These are phyloP conservation scores for Nemania diffusa DNA, from an alignment of 2,329 filamentous ascomycete genomes.

Conservation along the genomic window DNA sequence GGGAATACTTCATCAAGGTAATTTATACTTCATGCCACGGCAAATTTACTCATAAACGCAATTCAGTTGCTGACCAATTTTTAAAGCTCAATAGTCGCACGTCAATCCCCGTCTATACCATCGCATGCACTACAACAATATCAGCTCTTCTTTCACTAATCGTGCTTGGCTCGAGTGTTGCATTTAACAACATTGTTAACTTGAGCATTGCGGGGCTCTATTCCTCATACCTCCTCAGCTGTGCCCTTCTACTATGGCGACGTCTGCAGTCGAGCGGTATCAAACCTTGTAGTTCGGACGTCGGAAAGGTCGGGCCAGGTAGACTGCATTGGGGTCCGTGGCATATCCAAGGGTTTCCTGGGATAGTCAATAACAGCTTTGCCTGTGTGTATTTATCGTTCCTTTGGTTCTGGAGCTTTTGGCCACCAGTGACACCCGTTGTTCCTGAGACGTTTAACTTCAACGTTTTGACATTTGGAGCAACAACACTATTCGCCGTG, in stretches of 20 bases:
- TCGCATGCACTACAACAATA: slow-evolving; percentile 14
- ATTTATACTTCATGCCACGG: too few species aligned
- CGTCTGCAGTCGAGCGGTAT: slow-evolving; percentile 10
- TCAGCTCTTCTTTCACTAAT: slow-evolving; percentile 25
- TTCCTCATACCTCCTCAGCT: slow-evolving; percentile 17
- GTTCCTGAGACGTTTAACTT: too few species aligned
- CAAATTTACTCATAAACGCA: too few species aligned
- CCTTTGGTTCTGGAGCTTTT: too few species aligned
- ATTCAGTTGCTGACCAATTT: not conserved
- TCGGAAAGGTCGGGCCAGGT: not conserved
- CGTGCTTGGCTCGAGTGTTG: slow-evolving; percentile 33
- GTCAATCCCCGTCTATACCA: slow-evolving; percentile 16
- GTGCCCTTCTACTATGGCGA: slow-evolving; percentile 19
- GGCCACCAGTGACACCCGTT: too few species aligned
- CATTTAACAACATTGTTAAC: slow-evolving; percentile 40
- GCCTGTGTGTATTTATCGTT: too few species aligned
- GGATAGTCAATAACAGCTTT: too few species aligned
- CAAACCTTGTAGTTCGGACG: not conserved
- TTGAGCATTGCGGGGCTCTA: slow-evolving; percentile 33
- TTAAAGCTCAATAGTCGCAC: slow-evolving; percentile 20
- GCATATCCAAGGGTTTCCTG: too few species aligned
- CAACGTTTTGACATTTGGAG: too few species aligned
- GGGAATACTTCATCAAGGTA: slow-evolving; percentile 15
- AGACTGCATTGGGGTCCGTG: not conserved
- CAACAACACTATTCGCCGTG: too few species aligned